A percentile compares a stretch with the other conserved stretches of the same genome.
Evolutionary conservation across 352 stramenopile species (phyloP).

Genomic region (Blastocystis sp.): DNA sequence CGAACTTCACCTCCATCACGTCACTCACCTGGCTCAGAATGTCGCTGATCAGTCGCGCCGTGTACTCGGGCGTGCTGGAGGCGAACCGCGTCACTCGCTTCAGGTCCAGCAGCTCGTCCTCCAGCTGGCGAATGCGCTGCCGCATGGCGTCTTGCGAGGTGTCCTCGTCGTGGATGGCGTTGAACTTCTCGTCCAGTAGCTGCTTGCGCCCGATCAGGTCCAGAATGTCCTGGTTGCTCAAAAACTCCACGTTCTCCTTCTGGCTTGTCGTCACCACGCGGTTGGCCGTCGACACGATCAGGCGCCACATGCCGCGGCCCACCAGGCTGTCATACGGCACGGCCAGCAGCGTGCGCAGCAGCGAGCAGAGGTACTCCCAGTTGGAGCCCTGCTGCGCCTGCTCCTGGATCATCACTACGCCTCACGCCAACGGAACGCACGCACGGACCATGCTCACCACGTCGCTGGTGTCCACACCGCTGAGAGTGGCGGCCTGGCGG

Average conservation of each 20-base stretch:
- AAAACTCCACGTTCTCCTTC: not conserved
- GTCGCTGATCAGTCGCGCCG: constrained; percentile 21
- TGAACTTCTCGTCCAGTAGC: constrained; percentile 36
- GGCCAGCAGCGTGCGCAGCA: constrained; percentile 24
- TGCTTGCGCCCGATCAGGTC: constrained; percentile 42
- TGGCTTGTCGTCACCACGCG: constrained; percentile 19
- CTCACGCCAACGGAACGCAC: not conserved
- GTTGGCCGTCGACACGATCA: constrained; percentile 19
- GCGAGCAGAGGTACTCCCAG: constrained; percentile 60
- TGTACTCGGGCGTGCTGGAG: not conserved
- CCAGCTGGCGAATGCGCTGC: constrained; percentile 31
- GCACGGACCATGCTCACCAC: constrained; percentile 54
- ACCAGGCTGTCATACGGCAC: constrained; percentile 47
- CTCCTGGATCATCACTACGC: constrained; percentile 45
- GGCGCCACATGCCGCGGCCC: constrained; percentile 34
- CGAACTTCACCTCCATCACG: constrained; percentile 20
- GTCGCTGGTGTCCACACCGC: constrained; percentile 45
- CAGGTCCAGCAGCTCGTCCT: not conserved
- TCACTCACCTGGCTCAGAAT: constrained; percentile 6
- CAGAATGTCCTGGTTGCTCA: constrained; percentile 1
- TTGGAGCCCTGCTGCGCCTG: constrained; percentile 54
- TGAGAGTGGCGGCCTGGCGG: constrained; percentile 21
- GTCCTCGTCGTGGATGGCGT: constrained; percentile 23
- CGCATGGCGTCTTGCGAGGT: not conserved
- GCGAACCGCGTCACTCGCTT: not conserved